These are phyloP conservation scores for Candida pseudofarinosa DNA, from an alignment of 805 yeast species.

Conservation along the genomic window DNA sequence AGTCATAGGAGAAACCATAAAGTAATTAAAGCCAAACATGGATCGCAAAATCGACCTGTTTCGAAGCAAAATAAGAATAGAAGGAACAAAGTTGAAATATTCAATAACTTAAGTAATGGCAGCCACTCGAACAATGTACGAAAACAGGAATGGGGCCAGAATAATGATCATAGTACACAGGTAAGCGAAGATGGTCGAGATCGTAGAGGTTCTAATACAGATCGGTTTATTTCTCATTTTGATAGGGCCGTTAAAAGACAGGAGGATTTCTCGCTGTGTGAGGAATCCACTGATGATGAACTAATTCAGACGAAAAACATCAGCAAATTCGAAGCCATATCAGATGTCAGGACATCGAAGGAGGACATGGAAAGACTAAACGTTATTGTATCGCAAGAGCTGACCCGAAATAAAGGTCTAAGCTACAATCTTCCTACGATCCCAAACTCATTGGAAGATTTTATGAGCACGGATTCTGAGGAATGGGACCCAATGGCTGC, in stretches of 20 bases:
- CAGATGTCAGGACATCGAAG: not conserved
- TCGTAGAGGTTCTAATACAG: too few species aligned
- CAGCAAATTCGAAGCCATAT: not conserved
- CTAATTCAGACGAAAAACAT: not conserved
- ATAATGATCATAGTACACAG: too few species aligned
- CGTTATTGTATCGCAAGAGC: not conserved
- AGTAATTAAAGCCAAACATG: not conserved
- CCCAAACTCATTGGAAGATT: not conserved
- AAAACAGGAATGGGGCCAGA: too few species aligned
- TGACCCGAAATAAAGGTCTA: not conserved
- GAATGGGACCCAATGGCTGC: constrained; percentile 11
- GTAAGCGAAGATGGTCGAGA: too few species aligned
- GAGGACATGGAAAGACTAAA: not conserved
- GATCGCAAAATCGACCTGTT: not conserved
- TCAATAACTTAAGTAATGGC: not conserved
- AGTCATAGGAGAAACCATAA: not conserved
- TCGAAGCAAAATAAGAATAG: not conserved
- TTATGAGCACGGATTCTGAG: not conserved
- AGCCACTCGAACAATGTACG: not conserved
- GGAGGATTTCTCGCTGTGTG: not conserved
- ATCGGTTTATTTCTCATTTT: too few species aligned
- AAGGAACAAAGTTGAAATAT: not conserved
- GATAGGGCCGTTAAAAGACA: too few species aligned
- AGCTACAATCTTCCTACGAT: not conserved
- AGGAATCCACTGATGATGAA: not conserved